These are phyloP conservation scores for Phytophthora capsici DNA, from an alignment of 352 stramenopile species.

Conservation along the genomic window DNA sequence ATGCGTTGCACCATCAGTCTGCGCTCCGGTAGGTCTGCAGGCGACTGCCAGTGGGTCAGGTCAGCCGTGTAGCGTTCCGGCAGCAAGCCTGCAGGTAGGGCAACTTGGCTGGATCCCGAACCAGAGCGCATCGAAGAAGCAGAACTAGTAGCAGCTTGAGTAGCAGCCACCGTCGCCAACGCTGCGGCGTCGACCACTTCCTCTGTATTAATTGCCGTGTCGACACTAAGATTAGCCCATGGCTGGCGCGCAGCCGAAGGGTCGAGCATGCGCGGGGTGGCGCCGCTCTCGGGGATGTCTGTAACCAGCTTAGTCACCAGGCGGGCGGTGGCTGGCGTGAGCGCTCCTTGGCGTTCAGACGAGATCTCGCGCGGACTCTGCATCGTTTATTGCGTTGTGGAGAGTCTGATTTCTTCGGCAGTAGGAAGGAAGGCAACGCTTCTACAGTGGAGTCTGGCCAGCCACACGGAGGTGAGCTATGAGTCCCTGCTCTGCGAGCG, in stretches of 20 bases:
- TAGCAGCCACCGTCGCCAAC: background rate
- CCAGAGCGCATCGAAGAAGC: slow-evolving; percentile 59
- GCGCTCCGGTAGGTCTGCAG: slow-evolving; percentile 76
- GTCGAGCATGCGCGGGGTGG: slow-evolving; percentile 66
- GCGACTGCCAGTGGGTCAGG: slow-evolving; percentile 85
- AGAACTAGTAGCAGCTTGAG: slow-evolving; percentile 27
- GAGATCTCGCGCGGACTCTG: slow-evolving; percentile 75
- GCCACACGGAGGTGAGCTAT: slow-evolving; percentile 25
- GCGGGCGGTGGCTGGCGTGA: slow-evolving; percentile 69
- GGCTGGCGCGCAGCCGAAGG: slow-evolving; percentile 48
- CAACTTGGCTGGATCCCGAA: slow-evolving; percentile 42
- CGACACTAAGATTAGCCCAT: slow-evolving; percentile 79
- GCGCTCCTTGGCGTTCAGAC: slow-evolving; percentile 64
- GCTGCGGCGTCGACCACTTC: slow-evolving; percentile 11
- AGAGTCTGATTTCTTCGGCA: slow-evolving; percentile 25
- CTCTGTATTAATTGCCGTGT: slow-evolving; percentile 43
- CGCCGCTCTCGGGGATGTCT: slow-evolving; percentile 38
- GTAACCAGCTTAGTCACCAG: slow-evolving; percentile 57
- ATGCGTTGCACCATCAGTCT: slow-evolving; percentile 88
- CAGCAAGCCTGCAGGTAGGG: slow-evolving; percentile 60
- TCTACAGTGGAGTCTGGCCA: slow-evolving; percentile 34
- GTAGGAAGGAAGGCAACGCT: slow-evolving; percentile 13
- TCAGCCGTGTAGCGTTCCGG: slow-evolving; percentile 82
- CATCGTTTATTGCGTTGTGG: slow-evolving; percentile 25
- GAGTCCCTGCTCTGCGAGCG: slow-evolving; percentile 24